Evolutionary conservation across 202 grass and related monocot genomes (phyloP).

Genomic region (Saccharum hybrid): DNA sequence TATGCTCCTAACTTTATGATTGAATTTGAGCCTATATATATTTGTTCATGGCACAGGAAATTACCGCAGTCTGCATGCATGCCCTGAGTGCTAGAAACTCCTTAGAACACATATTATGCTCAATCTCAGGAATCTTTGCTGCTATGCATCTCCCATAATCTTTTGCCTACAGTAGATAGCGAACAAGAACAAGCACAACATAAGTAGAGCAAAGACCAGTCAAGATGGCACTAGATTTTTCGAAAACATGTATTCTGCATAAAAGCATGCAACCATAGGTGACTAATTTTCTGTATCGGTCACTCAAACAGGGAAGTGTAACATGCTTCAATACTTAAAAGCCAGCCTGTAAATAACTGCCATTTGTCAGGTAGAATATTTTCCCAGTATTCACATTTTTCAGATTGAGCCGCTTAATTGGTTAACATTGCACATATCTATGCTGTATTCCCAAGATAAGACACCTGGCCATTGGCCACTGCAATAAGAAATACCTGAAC

Average conservation of each 20-base stretch:
- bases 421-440: neutral
- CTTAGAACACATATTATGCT: constrained; percentile 90
- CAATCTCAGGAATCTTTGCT: constrained; percentile 78
- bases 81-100: constrained; percentile 87
- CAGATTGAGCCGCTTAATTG: neutral
- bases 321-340: constrained; percentile 32
- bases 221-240: constrained; percentile 11
- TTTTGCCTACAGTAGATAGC: constrained; percentile 63
- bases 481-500: neutral
- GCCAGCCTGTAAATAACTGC: neutral
- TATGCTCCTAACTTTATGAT: constrained; percentile 14
- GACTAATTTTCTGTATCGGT: neutral
- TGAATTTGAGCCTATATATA: neutral
- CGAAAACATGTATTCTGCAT: neutral
- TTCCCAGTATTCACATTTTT: neutral
- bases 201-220: constrained; percentile 18
- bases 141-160: constrained; percentile 79
- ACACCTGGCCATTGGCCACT: neutral
- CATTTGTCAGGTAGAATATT: neutral
- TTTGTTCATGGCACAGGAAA: constrained; percentile 28
- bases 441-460: neutral
- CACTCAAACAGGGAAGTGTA: neutral
- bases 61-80: constrained; percentile 93
- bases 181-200: constrained; percentile 12
- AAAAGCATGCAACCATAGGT: neutral